A percentile compares a stretch with the other conserved stretches of the same genome.
phyloP scores from a whole-genome alignment of 768 basidiomycete genomes.

The Pluteus cervinus region DNA sequence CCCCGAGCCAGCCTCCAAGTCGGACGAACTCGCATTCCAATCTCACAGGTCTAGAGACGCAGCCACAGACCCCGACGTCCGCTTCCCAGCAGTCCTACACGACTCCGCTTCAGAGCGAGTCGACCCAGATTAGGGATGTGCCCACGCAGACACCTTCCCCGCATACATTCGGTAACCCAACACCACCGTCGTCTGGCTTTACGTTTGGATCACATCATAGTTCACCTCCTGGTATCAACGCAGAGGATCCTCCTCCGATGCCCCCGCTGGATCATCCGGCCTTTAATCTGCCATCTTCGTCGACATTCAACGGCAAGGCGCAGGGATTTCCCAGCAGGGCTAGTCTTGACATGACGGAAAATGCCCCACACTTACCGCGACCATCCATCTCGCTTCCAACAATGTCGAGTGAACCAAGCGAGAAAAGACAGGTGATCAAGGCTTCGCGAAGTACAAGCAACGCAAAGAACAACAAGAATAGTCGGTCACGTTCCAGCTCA shows the following conservation, averaged over 20 bases:
- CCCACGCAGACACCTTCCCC: too few species aligned
- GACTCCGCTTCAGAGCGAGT: too few species aligned
- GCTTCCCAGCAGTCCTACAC: constrained; percentile 10
- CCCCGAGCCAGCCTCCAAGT: constrained; percentile 13
- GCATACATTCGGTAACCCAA: constrained; percentile 26
- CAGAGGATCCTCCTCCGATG: constrained; percentile 41
- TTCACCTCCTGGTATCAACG: constrained; percentile 19
- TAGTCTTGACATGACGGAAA: too few species aligned
- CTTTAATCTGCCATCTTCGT: constrained; percentile 11
- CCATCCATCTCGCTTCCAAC: constrained; percentile 5
- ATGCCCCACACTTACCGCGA: too few species aligned
- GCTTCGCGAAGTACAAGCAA: constrained; percentile 1
- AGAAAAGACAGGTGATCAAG: neutral
- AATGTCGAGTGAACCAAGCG: neutral
- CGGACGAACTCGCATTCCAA: constrained; percentile 8
- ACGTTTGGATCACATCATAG: constrained; percentile 19
- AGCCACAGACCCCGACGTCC: constrained; percentile 13
- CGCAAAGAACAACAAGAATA: neutral
- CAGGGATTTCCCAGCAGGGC: neutral
- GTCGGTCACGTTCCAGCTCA: too few species aligned
- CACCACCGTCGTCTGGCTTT: constrained; percentile 21
- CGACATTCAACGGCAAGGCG: neutral
- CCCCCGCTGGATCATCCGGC: constrained; percentile 48
- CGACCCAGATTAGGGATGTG: too few species aligned
- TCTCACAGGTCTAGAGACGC: constrained; percentile 6